Evolutionary conservation across 202 grass and related monocot species (phyloP), one percentile per base, ranked within the genome.

Genomic region (Carex arenaria): DNA sequence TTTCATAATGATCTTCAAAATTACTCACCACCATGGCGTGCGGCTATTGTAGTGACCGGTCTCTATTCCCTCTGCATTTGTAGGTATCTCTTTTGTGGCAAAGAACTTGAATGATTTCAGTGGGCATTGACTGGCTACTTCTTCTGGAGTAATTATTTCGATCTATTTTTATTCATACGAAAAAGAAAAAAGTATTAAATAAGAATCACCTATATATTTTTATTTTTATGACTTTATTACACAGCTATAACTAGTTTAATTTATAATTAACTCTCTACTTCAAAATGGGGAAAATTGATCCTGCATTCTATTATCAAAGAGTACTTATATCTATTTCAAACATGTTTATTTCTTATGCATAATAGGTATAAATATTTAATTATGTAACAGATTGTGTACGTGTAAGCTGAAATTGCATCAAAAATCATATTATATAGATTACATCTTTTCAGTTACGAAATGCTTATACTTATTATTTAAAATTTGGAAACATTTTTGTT

Each of bases 91-190:
- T 66, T 89, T 91, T 28, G 87, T 91, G 17, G 13, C 26, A 8
- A 52, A 49, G 84, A 91, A 91, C 68, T 81, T 86, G 54, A 91
- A 91, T 14, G 87, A 89, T 67, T 87, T 91, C 20, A 91, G 84
- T 15, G 89, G 90, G 76, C 90, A 91, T 67, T 84, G 30, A 52
- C 59, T 84, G 3, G 84, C 90, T 47, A 91, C 90, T 72, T 86
- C 51, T n/a, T 57, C 10, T 64, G 86, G 84, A 79, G 90, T 64
- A 9, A 42, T 53, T 28, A 91, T 43, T 78, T 65, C 81, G 13
- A 91, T 80, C 89, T 91, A 67, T 28, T 36, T 20, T 32, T 45
- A 74, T 64, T 61, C 45, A 5, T 38, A 38, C 5, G 4, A 38
- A 38, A 55, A 12, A 55, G 18, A 69, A 64, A 85, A 85, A 42